Base-by-base conservation (phyloP, 2,329 filamentous ascomycete species). In the Talaromyces piceae region DNA sequence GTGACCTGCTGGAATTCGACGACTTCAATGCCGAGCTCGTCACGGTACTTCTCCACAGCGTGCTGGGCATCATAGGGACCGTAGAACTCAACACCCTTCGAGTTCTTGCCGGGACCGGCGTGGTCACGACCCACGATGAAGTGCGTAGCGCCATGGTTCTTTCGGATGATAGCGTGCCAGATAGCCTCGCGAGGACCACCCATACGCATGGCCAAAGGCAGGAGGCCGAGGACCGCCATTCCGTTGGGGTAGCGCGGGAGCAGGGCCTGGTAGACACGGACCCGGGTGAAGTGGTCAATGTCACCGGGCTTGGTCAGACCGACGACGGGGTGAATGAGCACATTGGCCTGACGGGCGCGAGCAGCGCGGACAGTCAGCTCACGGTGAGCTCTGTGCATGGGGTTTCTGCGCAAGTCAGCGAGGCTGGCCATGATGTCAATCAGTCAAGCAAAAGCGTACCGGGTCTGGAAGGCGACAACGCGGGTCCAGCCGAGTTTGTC, bases 1-100 rank as follows among this genome's bases (percentile, higher is more conserved):
- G 94, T 97, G 86, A 98, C 95, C 83, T 94, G 90, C 78, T 97
- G 91, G 86, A 98, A 98, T 61, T 93, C 90, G 58, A 98, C 93
- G 66, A 98, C 93, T 77, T 96, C 89, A 67, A 98, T 98, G 64
- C 91, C 93, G 56, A 98, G 87, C 81, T 98, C 93, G 59, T 89
- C 83, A 67, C 84, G 86, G 82, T 96, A 95, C 78, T 95, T 89
- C 80, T 96, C 90, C 54, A 98, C 91, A 23, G 91, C 88, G 66
- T 91, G 80, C 78, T 98, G 93, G 11, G 93, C 93, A 66, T 98
- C 93, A 72, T 98, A 98, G 27, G 93, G 91, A 47, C 93, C 93
- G 74, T 98, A 98, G 77, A 96, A 94, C 69, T 98, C 93, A 63
- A 88, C 84, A 54, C 93, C 93, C 75, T 91, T 84, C 79, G 88